Conservation (phyloP, 108 stramenopile genomes). For the Pseudonitzschia pungens region DNA sequence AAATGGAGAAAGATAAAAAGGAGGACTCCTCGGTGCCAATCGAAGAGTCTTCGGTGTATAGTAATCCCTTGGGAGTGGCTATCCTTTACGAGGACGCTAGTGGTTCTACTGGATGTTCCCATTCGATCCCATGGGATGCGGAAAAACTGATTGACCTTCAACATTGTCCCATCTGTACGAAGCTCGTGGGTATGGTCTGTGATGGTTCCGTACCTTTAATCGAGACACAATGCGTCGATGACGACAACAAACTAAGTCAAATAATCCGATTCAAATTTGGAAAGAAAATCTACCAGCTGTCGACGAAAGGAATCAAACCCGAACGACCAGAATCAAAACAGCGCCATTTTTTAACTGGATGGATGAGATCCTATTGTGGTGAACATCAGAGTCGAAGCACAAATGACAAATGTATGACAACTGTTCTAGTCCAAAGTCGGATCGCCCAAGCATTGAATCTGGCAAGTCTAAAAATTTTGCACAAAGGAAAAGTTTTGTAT, state of each 20-base stretch:
- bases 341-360: not conserved
- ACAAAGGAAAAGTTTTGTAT: constrained; percentile 6
- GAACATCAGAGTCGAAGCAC: too few species aligned
- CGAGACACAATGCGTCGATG: not conserved
- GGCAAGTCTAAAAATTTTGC: constrained; percentile 10
- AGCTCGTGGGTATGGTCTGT: constrained; percentile 1
- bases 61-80: too few species aligned
- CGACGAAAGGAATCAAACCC: not conserved
- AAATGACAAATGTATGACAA: not conserved
- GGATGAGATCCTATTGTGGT: not conserved
- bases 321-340: not conserved
- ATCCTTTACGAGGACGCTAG: not conserved
- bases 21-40: too few species aligned
- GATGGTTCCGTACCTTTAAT: not conserved
- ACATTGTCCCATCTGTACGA: not conserved
- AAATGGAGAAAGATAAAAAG: too few species aligned
- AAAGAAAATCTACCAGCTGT: constrained; percentile 13
- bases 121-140: constrained; percentile 5
- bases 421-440: not conserved
- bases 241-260: not conserved
- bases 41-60: too few species aligned
- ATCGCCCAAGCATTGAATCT: constrained; percentile 14
- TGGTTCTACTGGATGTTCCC: not conserved
- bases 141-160: not conserved
- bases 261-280: constrained; percentile 13